These are phyloP conservation scores for Gymnopilus dilepis DNA, from an alignment of 768 basidiomycete genomes.

Conservation along the genomic window DNA sequence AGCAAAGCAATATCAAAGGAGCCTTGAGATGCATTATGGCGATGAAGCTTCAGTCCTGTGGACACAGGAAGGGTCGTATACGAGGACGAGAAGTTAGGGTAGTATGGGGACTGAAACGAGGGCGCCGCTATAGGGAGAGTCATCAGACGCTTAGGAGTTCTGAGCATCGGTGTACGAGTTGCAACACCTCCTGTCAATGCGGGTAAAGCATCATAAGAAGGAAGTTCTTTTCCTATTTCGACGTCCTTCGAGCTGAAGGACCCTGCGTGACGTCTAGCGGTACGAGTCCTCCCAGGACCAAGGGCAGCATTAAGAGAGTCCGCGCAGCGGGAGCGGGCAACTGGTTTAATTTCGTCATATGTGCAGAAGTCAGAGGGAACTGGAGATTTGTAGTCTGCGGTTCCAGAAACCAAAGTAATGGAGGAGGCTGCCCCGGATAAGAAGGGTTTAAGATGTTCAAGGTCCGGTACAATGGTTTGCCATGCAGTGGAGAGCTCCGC, in stretches of 20 bases:
- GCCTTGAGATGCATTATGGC: conserved; percentile 37
- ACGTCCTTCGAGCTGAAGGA: conserved; percentile 95
- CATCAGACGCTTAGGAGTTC: conserved; percentile 56
- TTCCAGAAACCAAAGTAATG: conserved; percentile 17
- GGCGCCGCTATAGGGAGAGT: conserved; percentile 40
- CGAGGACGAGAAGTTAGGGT: conserved; percentile 11
- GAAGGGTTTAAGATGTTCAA: conserved; percentile 71
- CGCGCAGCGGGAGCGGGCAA: conserved; percentile 36
- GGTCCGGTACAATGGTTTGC: conserved; percentile 74
- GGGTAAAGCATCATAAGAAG: conserved; percentile 62
- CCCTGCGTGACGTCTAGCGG: conserved; percentile 85
- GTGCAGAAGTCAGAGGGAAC: not conserved
- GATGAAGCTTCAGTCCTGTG: conserved; percentile 22
- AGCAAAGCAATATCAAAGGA: conserved; percentile 42
- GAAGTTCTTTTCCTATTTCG: conserved; percentile 81
- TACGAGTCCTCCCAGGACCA: conserved; percentile 47
- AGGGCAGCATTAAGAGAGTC: conserved; percentile 20
- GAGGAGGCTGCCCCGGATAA: conserved; percentile 43
- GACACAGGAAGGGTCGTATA: conserved; percentile 37
- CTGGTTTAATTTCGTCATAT: conserved; percentile 24
- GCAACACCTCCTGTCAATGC: conserved; percentile 41
- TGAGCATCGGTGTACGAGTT: conserved; percentile 45
- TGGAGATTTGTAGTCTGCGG: conserved; percentile 5
- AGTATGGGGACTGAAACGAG: conserved; percentile 33
- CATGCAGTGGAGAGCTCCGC: conserved; percentile 89